Percentiles rank a stretch among this genome's conserved stretches.
These are phyloP conservation scores for Stephania japonica DNA, from an alignment of 164 flowering plant genomes.

Conservation along the genomic window DNA sequence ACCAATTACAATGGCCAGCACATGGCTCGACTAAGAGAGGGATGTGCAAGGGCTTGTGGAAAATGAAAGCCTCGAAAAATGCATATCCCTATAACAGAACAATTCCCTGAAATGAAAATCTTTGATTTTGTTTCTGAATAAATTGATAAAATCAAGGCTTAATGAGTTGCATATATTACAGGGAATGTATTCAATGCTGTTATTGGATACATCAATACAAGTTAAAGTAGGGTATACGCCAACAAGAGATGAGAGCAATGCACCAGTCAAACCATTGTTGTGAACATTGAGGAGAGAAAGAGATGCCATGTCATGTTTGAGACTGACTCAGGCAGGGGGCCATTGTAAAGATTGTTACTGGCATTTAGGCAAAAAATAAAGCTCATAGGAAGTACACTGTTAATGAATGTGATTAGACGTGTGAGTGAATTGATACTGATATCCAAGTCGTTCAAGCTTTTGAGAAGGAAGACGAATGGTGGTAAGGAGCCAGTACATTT, in stretches of 20 bases:
- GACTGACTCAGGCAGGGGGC: slow-evolving; percentile 28
- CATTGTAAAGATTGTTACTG: slow-evolving; percentile 45
- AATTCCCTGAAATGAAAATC: slow-evolving; percentile 37
- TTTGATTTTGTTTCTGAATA: slow-evolving; percentile 40
- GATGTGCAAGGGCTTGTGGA: slow-evolving; percentile 5
- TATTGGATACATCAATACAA: slow-evolving; percentile 50
- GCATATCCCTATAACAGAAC: slow-evolving; percentile 26
- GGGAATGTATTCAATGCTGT: slow-evolving; percentile 38
- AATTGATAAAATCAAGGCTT: slow-evolving; percentile 35
- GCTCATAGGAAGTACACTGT: slow-evolving; percentile 15
- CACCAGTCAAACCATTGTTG: slow-evolving; percentile 42
- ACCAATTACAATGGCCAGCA: slow-evolving; percentile 32
- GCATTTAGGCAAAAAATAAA: slow-evolving; percentile 45
- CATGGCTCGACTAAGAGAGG: slow-evolving; percentile 21
- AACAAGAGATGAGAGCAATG: slow-evolving; percentile 34
- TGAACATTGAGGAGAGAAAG: slow-evolving; percentile 53
- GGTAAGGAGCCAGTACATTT: slow-evolving; percentile 37
- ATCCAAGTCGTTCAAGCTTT: slow-evolving; percentile 39
- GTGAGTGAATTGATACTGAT: slow-evolving; percentile 45
- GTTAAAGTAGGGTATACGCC: slow-evolving; percentile 38
- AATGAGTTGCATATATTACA: slow-evolving; percentile 39
- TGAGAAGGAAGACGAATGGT: slow-evolving; percentile 29
- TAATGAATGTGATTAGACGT: slow-evolving; percentile 30
- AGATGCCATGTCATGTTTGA: slow-evolving; percentile 36
- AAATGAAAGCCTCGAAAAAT: slow-evolving; percentile 9